Base-by-base conservation (phyloP, 2,329 filamentous ascomycete species). In the Beauveria brongniartii region DNA sequence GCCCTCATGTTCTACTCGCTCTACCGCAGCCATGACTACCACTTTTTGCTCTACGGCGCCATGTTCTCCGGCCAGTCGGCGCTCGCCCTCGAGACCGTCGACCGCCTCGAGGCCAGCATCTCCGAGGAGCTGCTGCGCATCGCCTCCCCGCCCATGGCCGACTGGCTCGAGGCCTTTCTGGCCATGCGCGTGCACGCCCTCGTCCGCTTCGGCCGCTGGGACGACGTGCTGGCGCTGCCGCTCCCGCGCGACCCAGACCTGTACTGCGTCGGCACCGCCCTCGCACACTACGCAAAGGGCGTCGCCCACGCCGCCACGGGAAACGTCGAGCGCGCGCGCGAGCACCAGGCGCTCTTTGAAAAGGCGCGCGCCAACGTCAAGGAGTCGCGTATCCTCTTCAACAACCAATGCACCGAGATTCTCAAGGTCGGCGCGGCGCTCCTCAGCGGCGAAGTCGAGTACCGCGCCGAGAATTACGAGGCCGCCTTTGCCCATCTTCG, bases 131-230 rank as follows among this genome's bases (percentile, higher is more conserved):
- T 92, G 3, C 76, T 92, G 0, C 81, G 82, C 0, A 76, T 89
- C 4, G 69, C 85, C 63, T 85, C 82, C 0, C 87, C 87, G 0
- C 87, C 87, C 0, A 91, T 92, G 88, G 88, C 89, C 1, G 88
- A 92, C 70, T 92, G 87, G 84, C 75, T 92, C 1, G 90, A 92
- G 71, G 82, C 82, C 1, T 91, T 91, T 65, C 72, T 89, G 3
- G 80, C 82, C 1, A 84, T 90, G 70, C 81, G 85, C 3, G 75
- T 87, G 2, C 89, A 93, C 69, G 85, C 86, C 1, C 75, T 90
- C 18, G 78, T 93, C 50, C 83, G 90, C 0, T 93, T 92, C 65
- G 90, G 90, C 0, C 76, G 75, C 18, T 92, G 90, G 90, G 68
- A 83, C 0, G 86, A 90, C 1, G 77, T 92, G 24, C 72, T 88